phyloP scores from a whole-genome alignment of 2,329 filamentous ascomycete genomes.

The Metarhizium album region DNA sequence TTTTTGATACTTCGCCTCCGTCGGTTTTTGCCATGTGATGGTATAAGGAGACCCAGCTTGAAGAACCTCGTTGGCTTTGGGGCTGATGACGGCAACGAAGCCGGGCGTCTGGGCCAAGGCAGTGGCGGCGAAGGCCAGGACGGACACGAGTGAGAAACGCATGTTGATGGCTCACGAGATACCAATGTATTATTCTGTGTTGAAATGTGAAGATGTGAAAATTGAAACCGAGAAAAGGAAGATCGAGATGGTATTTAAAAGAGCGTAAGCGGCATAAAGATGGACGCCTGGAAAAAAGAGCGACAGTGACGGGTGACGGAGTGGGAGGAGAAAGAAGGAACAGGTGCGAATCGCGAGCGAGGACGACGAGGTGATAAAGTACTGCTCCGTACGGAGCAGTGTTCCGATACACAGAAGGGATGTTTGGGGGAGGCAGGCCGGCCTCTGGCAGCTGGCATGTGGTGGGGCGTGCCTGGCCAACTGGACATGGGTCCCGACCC shows the following conservation, averaged over 20 bases:
- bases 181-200: neutral
- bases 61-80: constrained; percentile 31
- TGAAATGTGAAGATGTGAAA: neutral
- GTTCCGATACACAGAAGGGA: too few species aligned
- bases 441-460: neutral
- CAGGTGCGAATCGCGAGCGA: constrained; percentile 5
- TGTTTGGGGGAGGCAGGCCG: neutral
- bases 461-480: neutral
- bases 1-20: constrained; percentile 27
- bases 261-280: constrained; percentile 21
- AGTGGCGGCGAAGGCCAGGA: constrained; percentile 40
- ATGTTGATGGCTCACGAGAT: constrained; percentile 30
- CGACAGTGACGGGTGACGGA: constrained; percentile 5
- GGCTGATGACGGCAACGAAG: constrained; percentile 44
- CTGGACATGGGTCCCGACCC: neutral
- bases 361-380: constrained; percentile 3
- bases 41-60: constrained; percentile 36
- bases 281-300: constrained; percentile 12
- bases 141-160: constrained; percentile 40
- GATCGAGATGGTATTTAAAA: constrained; percentile 13
- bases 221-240: constrained; percentile 5
- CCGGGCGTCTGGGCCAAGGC: constrained; percentile 42
- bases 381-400: too few species aligned
- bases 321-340: constrained; percentile 14
- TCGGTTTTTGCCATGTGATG: constrained; percentile 38